Evolutionary conservation across 2,329 filamentous ascomycete genomes (phyloP).

Genomic region (Ophiostoma angusticollis): DNA sequence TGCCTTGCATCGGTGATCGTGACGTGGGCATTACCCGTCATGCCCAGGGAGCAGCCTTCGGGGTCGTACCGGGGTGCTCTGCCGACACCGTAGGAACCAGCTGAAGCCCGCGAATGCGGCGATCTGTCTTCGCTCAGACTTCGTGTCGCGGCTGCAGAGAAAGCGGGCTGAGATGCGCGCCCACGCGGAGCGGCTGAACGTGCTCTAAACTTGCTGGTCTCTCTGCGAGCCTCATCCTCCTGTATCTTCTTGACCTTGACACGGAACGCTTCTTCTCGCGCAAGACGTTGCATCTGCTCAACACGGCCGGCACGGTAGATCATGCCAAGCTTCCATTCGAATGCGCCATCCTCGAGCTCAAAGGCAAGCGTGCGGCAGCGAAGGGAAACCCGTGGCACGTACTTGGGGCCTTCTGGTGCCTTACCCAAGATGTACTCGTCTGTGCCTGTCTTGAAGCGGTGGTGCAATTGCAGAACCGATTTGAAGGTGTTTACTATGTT

Average conservation of each 20-base stretch:
- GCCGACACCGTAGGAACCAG: constrained; percentile 15
- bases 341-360: constrained; percentile 88
- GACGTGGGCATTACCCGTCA: constrained; percentile 61
- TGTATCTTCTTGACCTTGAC: constrained; percentile 77
- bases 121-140: constrained; percentile 39
- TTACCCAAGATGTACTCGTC: constrained; percentile 84
- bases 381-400: constrained; percentile 73
- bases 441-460: constrained; percentile 77
- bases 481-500: constrained; percentile 84
- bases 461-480: constrained; percentile 78
- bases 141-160: neutral
- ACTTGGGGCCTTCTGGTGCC: constrained; percentile 70
- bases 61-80: constrained; percentile 61
- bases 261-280: constrained; percentile 78
- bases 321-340: constrained; percentile 92
- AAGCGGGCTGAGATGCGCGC: neutral
- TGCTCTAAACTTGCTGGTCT: constrained; percentile 39
- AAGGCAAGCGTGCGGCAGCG: constrained; percentile 73
- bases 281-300: constrained; percentile 81
- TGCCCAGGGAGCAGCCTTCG: constrained; percentile 52
- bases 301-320: constrained; percentile 83
- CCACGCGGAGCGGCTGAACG: constrained; percentile 37
- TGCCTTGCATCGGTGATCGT: constrained; percentile 64
- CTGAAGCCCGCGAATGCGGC: constrained; percentile 18
- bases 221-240: constrained; percentile 51